phyloP scores from a whole-genome alignment of 441 rosid species.

The Populus hybrid region DNA sequence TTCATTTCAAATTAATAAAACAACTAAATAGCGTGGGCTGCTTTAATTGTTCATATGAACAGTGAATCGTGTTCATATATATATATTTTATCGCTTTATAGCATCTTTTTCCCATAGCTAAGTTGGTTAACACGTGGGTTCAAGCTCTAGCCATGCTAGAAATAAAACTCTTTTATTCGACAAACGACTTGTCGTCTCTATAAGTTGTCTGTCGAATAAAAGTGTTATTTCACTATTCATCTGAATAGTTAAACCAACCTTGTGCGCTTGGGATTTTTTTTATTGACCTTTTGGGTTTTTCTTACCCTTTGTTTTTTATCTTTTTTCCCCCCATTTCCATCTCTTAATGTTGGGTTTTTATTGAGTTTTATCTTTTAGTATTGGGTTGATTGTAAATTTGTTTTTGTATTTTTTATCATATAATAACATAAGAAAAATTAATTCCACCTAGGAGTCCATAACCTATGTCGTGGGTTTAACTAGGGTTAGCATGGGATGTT shows the following conservation, averaged over 20 bases:
- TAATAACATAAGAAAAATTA: no score
- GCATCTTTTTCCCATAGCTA: not conserved
- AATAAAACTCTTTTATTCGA: not conserved
- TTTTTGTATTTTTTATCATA: not conserved
- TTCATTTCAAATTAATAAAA: not conserved
- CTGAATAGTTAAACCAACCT: not conserved
- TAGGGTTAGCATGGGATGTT: not conserved
- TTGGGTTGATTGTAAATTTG: not conserved
- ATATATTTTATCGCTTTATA: not conserved
- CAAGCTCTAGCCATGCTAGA: not conserved
- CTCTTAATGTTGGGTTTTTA: not conserved
- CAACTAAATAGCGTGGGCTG: not conserved
- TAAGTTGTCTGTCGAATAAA: not conserved
- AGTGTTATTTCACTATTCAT: not conserved
- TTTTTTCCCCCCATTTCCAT: not conserved
- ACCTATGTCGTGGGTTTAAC: not conserved
- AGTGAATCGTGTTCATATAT: not conserved
- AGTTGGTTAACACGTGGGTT: not conserved
- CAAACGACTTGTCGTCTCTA: not conserved
- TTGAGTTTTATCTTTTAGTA: no score
- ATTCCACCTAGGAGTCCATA: not conserved
- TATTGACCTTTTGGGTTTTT: not conserved
- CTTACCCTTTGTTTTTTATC: not conserved
- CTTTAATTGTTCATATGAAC: not conserved
- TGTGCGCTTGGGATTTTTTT: not conserved